These are phyloP conservation scores for Senna tora DNA, from an alignment of 306 rosid species.

Conservation along the genomic window DNA sequence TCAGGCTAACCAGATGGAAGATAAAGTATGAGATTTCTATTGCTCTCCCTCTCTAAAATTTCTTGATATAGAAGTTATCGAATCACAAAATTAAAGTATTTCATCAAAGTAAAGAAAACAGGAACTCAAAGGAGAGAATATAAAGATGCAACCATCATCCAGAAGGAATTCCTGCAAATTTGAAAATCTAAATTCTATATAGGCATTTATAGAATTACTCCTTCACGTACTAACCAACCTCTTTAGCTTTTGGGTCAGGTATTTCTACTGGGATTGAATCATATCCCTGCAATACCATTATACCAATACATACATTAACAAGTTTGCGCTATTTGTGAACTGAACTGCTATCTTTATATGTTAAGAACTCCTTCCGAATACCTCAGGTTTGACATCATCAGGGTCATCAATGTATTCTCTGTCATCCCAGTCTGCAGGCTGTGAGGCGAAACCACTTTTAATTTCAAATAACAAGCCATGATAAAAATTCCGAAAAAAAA, in stretches of 20 bases:
- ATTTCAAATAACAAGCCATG: constrained; percentile 19
- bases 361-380: constrained; percentile 30
- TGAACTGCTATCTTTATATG: constrained; percentile 24
- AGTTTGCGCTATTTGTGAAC: constrained; percentile 24
- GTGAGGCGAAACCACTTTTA: constrained; percentile 34
- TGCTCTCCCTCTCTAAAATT: background rate
- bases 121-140: background rate
- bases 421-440: constrained; percentile 67
- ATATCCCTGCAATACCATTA: constrained; percentile 71
- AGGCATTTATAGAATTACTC: constrained; percentile 4
- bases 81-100: constrained; percentile 18
- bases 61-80: constrained; percentile 14
- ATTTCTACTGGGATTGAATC: constrained; percentile 88
- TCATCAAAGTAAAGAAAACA: constrained; percentile 27
- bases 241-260: constrained; percentile 83
- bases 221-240: constrained; percentile 60
- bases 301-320: constrained; percentile 37
- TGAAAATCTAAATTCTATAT: constrained; percentile 15
- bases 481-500: background rate
- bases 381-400: constrained; percentile 55
- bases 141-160: constrained; percentile 9
- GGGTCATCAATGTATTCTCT: constrained; percentile 56
- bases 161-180: constrained; percentile 1
- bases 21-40: constrained; percentile 19
- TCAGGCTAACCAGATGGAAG: constrained; percentile 62